phyloP scores from a whole-genome alignment of 306 rosid genomes.

The Prunus davidiana region DNA sequence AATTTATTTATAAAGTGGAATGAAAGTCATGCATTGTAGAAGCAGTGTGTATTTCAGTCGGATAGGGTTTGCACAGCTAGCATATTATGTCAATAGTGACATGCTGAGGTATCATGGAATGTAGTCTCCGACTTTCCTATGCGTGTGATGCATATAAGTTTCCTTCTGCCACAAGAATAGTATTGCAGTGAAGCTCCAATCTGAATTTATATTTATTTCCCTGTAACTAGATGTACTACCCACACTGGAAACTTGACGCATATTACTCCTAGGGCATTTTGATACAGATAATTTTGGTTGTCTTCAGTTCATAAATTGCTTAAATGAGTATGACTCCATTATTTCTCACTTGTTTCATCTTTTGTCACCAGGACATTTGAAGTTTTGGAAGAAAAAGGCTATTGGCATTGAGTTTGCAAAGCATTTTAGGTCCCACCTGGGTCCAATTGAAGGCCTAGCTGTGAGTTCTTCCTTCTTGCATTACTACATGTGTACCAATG shows the following conservation, averaged over 20 bases:
- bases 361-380: conserved; percentile 68
- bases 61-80: background rate
- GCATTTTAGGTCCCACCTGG: conserved; percentile 94
- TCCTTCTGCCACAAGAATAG: background rate
- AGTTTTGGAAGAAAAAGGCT: conserved; percentile 96
- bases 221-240: background rate
- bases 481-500: conserved; percentile 7
- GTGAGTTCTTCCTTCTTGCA: conserved; percentile 50
- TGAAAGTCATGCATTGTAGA: background rate
- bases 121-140: background rate
- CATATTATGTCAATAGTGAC: background rate
- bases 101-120: background rate
- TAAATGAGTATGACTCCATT: background rate
- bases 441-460: conserved; percentile 93
- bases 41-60: background rate
- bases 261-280: background rate
- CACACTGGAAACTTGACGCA: background rate
- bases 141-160: background rate
- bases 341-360: background rate
- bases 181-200: background rate
- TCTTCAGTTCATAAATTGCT: background rate
- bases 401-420: conserved; percentile 92
- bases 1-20: background rate
- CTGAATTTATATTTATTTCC: background rate
- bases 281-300: background rate